These are phyloP conservation scores for Phalaenopsis equestris DNA, from an alignment of 106 monocot species.

Conservation along the genomic window DNA sequence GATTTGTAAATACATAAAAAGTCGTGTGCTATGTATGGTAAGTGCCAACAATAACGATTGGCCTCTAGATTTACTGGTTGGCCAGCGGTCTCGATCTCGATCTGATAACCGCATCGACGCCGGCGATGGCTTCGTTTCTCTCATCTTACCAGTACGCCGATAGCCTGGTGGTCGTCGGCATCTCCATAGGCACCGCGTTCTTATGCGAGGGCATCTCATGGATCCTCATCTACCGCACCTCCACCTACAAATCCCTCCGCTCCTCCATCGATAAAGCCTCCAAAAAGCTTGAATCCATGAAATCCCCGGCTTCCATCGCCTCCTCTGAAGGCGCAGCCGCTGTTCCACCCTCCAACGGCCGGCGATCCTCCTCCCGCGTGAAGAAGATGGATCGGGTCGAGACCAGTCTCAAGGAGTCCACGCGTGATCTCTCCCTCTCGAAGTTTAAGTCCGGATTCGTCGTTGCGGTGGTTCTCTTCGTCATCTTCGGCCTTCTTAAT, in stretches of 20 bases:
- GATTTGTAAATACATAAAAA: too few relatives aligned
- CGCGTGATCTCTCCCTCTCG: slow-evolving; percentile 87
- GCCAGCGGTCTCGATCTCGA: background rate
- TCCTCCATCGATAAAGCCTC: slow-evolving; percentile 84
- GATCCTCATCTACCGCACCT: slow-evolving; percentile 94
- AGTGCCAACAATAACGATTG: too few relatives aligned
- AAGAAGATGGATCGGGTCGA: slow-evolving; percentile 98
- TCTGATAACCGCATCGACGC: background rate
- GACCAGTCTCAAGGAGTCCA: slow-evolving; percentile 76
- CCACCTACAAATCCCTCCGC: slow-evolving; percentile 88
- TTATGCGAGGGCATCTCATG: slow-evolving; percentile 96
- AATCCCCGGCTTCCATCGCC: slow-evolving; percentile 24
- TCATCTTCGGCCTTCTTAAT: slow-evolving; percentile 93
- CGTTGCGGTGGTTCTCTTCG: slow-evolving; percentile 85
- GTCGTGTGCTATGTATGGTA: too few relatives aligned
- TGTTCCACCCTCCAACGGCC: background rate
- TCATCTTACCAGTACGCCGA: slow-evolving; percentile 61
- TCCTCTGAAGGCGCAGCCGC: slow-evolving; percentile 8
- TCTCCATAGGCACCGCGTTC: slow-evolving; percentile 74
- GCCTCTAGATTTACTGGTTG: too few relatives aligned
- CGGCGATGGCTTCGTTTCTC: slow-evolving; percentile 23
- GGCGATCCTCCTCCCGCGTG: slow-evolving; percentile 27
- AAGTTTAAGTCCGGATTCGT: slow-evolving; percentile 99
- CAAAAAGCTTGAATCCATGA: slow-evolving; percentile 86
- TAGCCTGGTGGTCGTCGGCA: slow-evolving; percentile 47